Evolutionary conservation across 352 stramenopile species (phyloP).

Genomic region (Phytophthora quininea): DNA sequence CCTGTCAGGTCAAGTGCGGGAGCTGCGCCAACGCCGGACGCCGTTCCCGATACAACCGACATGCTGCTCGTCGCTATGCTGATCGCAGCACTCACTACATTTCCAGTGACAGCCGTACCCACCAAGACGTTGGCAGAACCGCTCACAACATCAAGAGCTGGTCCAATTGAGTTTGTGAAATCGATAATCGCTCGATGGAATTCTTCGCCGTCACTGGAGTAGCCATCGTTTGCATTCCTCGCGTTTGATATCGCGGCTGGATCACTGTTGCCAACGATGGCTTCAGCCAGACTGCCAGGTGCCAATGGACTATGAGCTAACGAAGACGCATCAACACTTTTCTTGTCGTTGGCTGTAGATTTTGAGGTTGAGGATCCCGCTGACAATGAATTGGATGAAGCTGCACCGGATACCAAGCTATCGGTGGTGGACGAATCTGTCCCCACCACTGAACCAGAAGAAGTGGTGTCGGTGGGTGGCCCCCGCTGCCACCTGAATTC

Average conservation of each 20-base stretch:
- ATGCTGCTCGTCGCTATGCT: constrained; percentile 45
- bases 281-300: constrained; percentile 10
- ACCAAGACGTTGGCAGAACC: constrained; percentile 62
- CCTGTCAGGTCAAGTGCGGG: constrained; percentile 57
- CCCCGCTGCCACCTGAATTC: constrained; percentile 2
- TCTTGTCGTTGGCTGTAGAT: too few species aligned
- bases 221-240: constrained; percentile 2
- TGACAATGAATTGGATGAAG: neutral
- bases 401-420: constrained; percentile 8
- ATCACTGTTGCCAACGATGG: constrained; percentile 8
- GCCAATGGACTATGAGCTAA: constrained; percentile 4
- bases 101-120: constrained; percentile 53
- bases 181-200: constrained; percentile 32
- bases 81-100: constrained; percentile 56
- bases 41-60: constrained; percentile 31
- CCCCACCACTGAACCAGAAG: neutral
- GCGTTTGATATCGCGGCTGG: constrained; percentile 16
- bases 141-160: constrained; percentile 42
- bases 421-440: neutral
- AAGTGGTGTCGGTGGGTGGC: neutral
- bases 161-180: constrained; percentile 27
- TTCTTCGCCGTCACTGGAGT: constrained; percentile 17
- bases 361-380: too few species aligned
- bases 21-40: constrained; percentile 24
- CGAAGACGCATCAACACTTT: neutral